A percentile compares a stretch with the other conserved stretches of the same genome.
Conservation (phyloP, 2,329 filamentous ascomycete species). For the Sordariomycetes sp. region DNA sequence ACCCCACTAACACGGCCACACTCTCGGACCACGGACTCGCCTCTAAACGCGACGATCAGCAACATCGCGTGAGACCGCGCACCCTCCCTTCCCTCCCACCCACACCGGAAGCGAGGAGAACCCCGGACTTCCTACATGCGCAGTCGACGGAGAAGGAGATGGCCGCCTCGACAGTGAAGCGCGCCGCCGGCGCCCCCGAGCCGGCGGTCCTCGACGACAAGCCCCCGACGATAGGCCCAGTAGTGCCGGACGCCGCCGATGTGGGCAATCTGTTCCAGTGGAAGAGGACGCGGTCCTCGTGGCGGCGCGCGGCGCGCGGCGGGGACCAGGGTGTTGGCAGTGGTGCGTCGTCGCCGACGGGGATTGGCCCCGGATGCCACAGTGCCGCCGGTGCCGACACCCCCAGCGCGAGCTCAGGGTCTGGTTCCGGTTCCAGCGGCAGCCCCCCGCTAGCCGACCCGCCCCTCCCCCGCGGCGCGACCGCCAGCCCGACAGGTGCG, state of each 20-base stretch:
- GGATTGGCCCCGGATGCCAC: too few species aligned
- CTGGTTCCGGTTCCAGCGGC: background rate
- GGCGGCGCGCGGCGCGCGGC: background rate
- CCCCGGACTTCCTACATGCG: background rate
- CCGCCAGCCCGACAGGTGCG: background rate
- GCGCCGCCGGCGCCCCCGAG: background rate
- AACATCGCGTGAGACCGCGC: background rate
- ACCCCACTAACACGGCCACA: background rate
- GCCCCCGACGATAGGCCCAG: background rate
- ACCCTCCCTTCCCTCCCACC: background rate
- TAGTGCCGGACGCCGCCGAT: background rate
- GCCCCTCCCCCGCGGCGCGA: background rate
- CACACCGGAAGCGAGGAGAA: background rate
- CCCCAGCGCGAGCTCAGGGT: background rate
- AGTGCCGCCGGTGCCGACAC: too few species aligned
- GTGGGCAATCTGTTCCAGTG: slow-evolving; percentile 3
- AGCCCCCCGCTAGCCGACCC: background rate
- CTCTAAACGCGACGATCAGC: too few species aligned
- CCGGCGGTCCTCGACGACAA: background rate
- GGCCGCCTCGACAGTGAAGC: slow-evolving; percentile 3
- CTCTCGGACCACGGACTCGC: background rate
- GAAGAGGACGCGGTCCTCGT: slow-evolving; percentile 4
- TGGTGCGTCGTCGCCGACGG: too few species aligned
- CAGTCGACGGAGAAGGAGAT: background rate
- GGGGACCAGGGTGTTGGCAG: background rate